Conservation (phyloP, 805 yeast genomes). For the Yueomyces sinensis region DNA sequence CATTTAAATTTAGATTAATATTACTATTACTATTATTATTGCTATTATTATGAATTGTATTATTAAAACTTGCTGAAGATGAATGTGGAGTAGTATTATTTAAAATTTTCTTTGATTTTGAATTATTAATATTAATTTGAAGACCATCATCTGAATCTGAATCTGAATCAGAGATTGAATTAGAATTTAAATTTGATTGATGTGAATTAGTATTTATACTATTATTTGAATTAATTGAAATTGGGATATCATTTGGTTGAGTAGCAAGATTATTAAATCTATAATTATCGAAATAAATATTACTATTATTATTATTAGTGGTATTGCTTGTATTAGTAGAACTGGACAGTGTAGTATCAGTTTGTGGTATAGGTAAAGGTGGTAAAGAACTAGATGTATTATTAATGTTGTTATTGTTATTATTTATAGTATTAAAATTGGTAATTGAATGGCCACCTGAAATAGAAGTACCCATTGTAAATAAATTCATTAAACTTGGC, state of each 20-base stretch:
- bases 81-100: neutral
- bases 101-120: neutral
- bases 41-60: neutral
- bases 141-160: conserved; percentile 7
- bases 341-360: too few species aligned
- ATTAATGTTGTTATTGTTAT: conserved; percentile 19
- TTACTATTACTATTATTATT: neutral
- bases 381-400: too few species aligned
- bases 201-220: conserved; percentile 15
- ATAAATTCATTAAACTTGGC: conserved; percentile 24
- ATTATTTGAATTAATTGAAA: neutral
- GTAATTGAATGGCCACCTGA: conserved; percentile 30
- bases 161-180: conserved; percentile 1
- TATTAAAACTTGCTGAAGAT: neutral
- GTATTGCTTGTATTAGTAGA: conserved; percentile 12
- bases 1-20: neutral
- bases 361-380: too few species aligned
- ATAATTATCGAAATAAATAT: conserved; percentile 24
- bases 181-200: neutral
- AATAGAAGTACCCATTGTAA: conserved; percentile 28
- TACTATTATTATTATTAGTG: conserved; percentile 17
- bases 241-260: conserved; percentile 14
- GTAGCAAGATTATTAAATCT: conserved; percentile 21
- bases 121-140: neutral
- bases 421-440: conserved; percentile 21